These are phyloP conservation scores for Paxillus involutus DNA, from an alignment of 768 basidiomycete genomes.

Conservation along the genomic window DNA sequence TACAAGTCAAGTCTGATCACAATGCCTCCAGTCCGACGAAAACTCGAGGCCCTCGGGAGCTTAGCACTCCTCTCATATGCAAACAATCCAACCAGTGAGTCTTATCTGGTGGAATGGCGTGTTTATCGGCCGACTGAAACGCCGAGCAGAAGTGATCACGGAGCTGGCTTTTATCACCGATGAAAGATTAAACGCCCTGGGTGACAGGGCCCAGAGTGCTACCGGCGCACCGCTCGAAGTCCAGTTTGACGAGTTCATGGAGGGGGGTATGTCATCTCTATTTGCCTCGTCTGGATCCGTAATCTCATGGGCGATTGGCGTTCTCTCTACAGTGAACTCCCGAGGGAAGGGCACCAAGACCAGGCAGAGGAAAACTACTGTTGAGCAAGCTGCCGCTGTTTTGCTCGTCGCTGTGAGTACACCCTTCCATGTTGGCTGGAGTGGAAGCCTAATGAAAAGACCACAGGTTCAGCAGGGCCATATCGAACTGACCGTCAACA, in stretches of 20 bases:
- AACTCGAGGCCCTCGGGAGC: slow-evolving; percentile 17
- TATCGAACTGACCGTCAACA: slow-evolving; percentile 18
- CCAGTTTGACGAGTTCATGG: slow-evolving; percentile 26
- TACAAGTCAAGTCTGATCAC: neutral
- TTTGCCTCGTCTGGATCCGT: neutral
- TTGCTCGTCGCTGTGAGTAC: slow-evolving; percentile 22
- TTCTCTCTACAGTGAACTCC: slow-evolving; percentile 18
- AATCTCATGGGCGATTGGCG: neutral
- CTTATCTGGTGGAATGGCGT: neutral
- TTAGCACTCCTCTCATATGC: slow-evolving; percentile 20
- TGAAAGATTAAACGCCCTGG: neutral
- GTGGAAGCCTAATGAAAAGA: neutral
- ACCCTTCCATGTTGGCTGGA: neutral
- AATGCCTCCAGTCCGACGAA: slow-evolving; percentile 24
- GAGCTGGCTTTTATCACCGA: slow-evolving; percentile 27
- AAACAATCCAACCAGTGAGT: slow-evolving; percentile 27
- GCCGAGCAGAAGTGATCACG: slow-evolving; percentile 22
- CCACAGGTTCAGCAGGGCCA: slow-evolving; percentile 27
- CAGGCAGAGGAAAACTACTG: slow-evolving; percentile 19
- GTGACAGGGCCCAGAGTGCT: neutral
- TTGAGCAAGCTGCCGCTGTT: slow-evolving; percentile 23
- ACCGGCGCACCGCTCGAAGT: slow-evolving; percentile 18
- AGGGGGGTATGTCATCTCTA: slow-evolving; percentile 16
- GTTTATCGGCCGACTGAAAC: neutral
- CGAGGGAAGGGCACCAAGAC: slow-evolving; percentile 20